phyloP scores from a whole-genome alignment of 179 eudicot genomes.

The Actinidia arguta region DNA sequence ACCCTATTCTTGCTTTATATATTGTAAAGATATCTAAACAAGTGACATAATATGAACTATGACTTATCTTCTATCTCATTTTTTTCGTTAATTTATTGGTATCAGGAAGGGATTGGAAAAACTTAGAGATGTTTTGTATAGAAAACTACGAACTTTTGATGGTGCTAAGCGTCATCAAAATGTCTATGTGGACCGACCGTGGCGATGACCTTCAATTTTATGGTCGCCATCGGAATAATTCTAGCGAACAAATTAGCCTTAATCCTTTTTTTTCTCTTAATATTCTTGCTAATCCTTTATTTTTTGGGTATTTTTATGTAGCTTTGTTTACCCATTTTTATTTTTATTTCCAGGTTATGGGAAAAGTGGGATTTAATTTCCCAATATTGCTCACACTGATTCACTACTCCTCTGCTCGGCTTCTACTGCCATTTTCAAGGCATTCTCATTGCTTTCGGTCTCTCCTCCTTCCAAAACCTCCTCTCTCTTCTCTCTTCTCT shows the following conservation, averaged over 20 bases:
- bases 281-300: too few relatives aligned
- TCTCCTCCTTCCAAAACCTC: constrained; percentile 86
- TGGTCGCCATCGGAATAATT: constrained; percentile 85
- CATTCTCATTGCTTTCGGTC: constrained; percentile 80
- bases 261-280: constrained; percentile 13
- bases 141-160: constrained; percentile 80
- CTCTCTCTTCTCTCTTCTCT: constrained; percentile 77
- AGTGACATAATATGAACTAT: too few relatives aligned
- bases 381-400: constrained; percentile 88
- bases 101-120: constrained; percentile 86
- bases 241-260: constrained; percentile 76
- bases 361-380: constrained; percentile 79
- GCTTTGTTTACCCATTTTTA: not conserved
- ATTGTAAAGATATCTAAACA: too few relatives aligned
- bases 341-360: constrained; percentile 69
- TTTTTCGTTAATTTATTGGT: not conserved
- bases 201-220: constrained; percentile 87
- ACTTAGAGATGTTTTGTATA: constrained; percentile 73
- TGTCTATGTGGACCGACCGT: constrained; percentile 83
- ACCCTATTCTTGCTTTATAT: too few relatives aligned
- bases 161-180: constrained; percentile 84
- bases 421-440: constrained; percentile 78
- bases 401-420: constrained; percentile 79
- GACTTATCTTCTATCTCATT: too few relatives aligned
- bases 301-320: not conserved